Conservation (phyloP, 176 grass and related monocot genomes). For the Zea luxurians region DNA sequence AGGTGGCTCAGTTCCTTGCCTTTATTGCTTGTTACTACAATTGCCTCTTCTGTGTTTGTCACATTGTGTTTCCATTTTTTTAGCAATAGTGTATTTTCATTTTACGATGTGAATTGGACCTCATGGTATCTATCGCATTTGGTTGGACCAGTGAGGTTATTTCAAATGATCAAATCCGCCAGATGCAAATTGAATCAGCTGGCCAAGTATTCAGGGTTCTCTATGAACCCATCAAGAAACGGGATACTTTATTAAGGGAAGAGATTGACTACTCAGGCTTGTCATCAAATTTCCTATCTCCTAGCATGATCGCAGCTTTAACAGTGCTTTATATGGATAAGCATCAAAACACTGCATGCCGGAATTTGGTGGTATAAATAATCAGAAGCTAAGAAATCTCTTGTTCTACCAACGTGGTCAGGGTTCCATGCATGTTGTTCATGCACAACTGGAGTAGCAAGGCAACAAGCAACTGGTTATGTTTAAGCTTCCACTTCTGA, state of each 20-base stretch:
- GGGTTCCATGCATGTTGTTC: background rate
- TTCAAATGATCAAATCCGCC: conserved; percentile 36
- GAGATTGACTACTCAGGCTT: conserved; percentile 25
- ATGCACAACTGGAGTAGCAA: conserved; percentile 26
- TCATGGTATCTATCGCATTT: conserved; percentile 33
- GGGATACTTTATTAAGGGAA: conserved; percentile 2
- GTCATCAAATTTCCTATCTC: conserved; percentile 41
- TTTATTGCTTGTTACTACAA: conserved; percentile 7
- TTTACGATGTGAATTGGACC: conserved; percentile 16
- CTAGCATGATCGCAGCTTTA: conserved; percentile 65
- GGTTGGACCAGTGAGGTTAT: conserved; percentile 41
- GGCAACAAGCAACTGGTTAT: conserved; percentile 19
- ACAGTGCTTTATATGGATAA: conserved; percentile 52
- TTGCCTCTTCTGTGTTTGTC: background rate
- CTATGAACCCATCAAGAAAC: conserved; percentile 41
- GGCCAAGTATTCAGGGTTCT: conserved; percentile 50
- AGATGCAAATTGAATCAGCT: conserved; percentile 51
- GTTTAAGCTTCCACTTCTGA: conserved; percentile 9
- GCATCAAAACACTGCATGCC: background rate
- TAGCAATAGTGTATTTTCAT: background rate
- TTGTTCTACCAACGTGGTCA: conserved; percentile 9
- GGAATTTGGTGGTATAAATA: conserved; percentile 20
- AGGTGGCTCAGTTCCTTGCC: background rate
- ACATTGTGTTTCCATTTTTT: conserved; percentile 8
- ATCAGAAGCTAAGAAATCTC: conserved; percentile 1